Base-by-base conservation (phyloP, 2,329 filamentous ascomycete genomes). In the Botrytis pseudocinerea region DNA sequence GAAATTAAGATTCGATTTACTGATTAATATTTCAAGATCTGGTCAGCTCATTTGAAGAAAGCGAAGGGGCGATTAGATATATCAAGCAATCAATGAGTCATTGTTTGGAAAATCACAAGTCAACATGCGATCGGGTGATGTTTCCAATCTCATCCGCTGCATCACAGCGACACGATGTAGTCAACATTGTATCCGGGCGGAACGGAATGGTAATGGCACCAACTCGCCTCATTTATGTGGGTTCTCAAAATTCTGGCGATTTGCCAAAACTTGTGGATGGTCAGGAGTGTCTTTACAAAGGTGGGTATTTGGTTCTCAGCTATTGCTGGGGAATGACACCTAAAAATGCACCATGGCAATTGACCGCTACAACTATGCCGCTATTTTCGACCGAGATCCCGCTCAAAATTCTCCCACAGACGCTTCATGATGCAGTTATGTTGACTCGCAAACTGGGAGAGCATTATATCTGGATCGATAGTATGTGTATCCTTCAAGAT, bases 251-350 rank as follows among this genome's bases (percentile, higher is more conserved):
- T 42, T 1, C 3, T 6, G 40, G 40, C 2, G 60, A 63, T n/a
- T 7, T 18, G 9, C 25, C 60, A 42, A 63, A 7, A 20, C 38
- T 63, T 20, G 25, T 44, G 1, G 32, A 48, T 35, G 44, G 63
- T 28, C 22, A 35, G 6, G 32, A 38, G 16, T 38, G 22, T n/a
- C 28, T n/a, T n/a, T 16, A 25, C 10, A 51, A 22, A 16, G 42
- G 63, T 14, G 44, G 63, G 2, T 48, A 65, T 65, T 12, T 65
- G 16, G 14, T 38, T 22, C 63, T 65, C 5, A 51, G 22, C 28
- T 65, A 48, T n/a, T 48, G 63, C 8, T 65, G 63, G 32, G 32
- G 63, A n/a, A 38, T n/a, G 60, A 63, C 60, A n/a, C 38, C 25
- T 5, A 42, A 44, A 20, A 38, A 63, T 44, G 60, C 60, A 44